Percentiles rank a stretch among this genome's conserved stretches.
Conservation (phyloP, 176 grass and related monocot species). For the bread wheat (Triticum aestivum) region IWGSC_CS_RefSeq_v2.1 NC_057814.1:334044433-334044932, state of each 20-base stretch:
- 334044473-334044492: not conserved
- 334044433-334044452: not conserved
- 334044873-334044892: too few species aligned
- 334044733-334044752: not conserved
- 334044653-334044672: not conserved
- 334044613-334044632: too few species aligned
- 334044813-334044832: not conserved
- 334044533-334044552: not conserved
- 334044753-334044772: not conserved
- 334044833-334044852: not conserved
- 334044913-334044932: too few species aligned
- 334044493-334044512: not conserved
- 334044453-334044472: not conserved
- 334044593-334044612: too few species aligned
- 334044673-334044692: not conserved
- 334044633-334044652: not conserved
- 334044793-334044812: not conserved
- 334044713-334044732: not conserved
- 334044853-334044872: not conserved
- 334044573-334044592: too few species aligned
- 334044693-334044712: not conserved
- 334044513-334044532: not conserved
- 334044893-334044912: too few species aligned
- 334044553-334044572: too few species aligned
- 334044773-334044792: not conserved